Base-by-base conservation (phyloP, 495 filamentous ascomycete species). In the Polyplosphaeria fusca region DNA sequence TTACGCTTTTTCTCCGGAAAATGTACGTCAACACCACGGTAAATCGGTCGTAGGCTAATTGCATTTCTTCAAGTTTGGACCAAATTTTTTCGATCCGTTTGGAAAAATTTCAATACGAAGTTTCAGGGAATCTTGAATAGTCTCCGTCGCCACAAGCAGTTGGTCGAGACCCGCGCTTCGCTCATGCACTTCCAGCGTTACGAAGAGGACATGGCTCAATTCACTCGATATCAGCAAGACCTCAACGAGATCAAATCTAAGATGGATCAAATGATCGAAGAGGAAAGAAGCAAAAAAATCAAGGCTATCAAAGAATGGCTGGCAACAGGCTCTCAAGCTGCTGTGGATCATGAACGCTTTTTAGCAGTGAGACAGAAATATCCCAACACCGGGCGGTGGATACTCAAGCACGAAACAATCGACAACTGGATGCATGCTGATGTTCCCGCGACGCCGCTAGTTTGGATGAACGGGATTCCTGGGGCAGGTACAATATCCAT, bases 51-150 rank as follows among this genome's bases (percentile, higher is more conserved):
- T 53, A 11, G 4, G 5, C 22, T 35, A 35, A 9, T 35, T 35
- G n/a, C n/a, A 7, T n/a, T n/a, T n/a, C 24, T 22, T 19, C 47
- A 5, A 70, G 70, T 56, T n/a, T 75, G 69, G 71, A 60, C 55
- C 32, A 59, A 69, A 37, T 43, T 71, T 3, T 74, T 74, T 43
- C 56, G 54, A 9, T 37, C 68, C 3, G 53, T 66, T n/a, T 80
- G 77, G 77, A 65, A 55, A 47, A 69, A 71, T 45, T 77, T 74
- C 44, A 52, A 67, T 14, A 43, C 63, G 5, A 44, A 51, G 7
- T 75, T 77, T 48, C 28, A 59, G 32, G 55, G 46, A 1, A 61
- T 76, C 25, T 35, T 75, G 16, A 44, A 58, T 4, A 71, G 69
- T 37, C 67, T 79, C 0, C 59, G 64, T 3, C 57, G 52, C 5